A percentile compares a stretch with the other conserved stretches of the same genome.
These are phyloP conservation scores for Yarrowia porcina DNA, from an alignment of 805 yeast genomes.

Conservation along the genomic window DNA sequence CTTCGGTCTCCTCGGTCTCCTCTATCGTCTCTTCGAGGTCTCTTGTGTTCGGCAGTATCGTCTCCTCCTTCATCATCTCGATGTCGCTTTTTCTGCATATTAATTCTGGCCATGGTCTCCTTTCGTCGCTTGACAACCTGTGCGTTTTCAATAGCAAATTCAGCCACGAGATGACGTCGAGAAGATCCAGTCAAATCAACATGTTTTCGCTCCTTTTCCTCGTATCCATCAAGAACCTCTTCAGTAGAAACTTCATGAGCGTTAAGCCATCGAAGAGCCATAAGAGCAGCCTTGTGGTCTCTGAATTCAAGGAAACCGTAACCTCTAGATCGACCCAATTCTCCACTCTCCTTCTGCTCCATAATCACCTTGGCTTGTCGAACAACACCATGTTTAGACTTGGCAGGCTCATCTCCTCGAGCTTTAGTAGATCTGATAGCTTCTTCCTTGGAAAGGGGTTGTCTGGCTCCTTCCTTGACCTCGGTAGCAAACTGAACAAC, in stretches of 20 bases:
- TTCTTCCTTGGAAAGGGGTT: slow-evolving; percentile 87
- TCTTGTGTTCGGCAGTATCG: not conserved
- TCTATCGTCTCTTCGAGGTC: slow-evolving; percentile 5
- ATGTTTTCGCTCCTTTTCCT: slow-evolving; percentile 30
- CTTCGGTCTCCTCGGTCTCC: not conserved
- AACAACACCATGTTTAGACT: slow-evolving; percentile 80
- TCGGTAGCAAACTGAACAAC: slow-evolving; percentile 92
- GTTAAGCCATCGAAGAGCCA: slow-evolving; percentile 96
- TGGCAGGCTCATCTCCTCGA: slow-evolving; percentile 49
- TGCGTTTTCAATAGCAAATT: slow-evolving; percentile 94
- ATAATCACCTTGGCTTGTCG: slow-evolving; percentile 88
- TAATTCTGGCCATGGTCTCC: slow-evolving; percentile 43
- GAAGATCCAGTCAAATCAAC: slow-evolving; percentile 39
- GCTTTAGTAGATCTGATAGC: slow-evolving; percentile 65
- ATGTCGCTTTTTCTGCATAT: slow-evolving; percentile 27
- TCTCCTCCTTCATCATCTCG: slow-evolving; percentile 27
- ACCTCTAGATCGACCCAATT: slow-evolving; percentile 88
- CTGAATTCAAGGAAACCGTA: slow-evolving; percentile 92
- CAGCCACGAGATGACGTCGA: slow-evolving; percentile 80
- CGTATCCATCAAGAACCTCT: slow-evolving; percentile 49
- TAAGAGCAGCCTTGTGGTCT: slow-evolving; percentile 87
- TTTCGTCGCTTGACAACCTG: slow-evolving; percentile 87
- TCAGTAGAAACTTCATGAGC: slow-evolving; percentile 76
- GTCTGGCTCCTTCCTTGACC: slow-evolving; percentile 70
- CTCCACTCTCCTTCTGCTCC: slow-evolving; percentile 88